Evolutionary conservation across 164 flowering plant genomes (phyloP).

Genomic region (Annona cherimola): DNA sequence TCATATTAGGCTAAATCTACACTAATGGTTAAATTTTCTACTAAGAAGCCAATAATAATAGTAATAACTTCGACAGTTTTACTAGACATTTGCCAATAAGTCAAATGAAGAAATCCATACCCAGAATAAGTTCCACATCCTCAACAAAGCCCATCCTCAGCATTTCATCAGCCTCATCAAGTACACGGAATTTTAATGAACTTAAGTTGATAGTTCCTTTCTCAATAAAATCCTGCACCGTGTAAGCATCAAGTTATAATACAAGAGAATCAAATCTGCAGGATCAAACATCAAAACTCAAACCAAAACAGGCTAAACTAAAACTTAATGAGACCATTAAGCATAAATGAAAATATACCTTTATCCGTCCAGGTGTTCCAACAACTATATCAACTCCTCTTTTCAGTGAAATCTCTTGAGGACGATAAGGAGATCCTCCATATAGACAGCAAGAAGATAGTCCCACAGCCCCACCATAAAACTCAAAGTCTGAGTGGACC

Average conservation of each 20-base stretch:
- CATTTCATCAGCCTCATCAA: conserved; percentile 99
- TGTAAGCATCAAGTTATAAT: conserved; percentile 3
- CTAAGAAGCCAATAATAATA: neutral
- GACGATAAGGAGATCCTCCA: conserved; percentile 62
- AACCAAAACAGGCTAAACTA: neutral
- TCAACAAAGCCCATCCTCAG: conserved; percentile 95
- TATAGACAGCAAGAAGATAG: conserved; percentile 65
- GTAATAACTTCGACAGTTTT: neutral
- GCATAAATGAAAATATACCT: conserved; percentile 34
- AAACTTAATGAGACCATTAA: neutral
- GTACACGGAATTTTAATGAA: conserved; percentile 73
- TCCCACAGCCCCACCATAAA: conserved; percentile 77
- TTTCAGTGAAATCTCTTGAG: conserved; percentile 58
- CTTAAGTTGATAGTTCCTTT: conserved; percentile 68
- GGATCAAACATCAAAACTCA: neutral
- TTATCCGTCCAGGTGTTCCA: conserved; percentile 94
- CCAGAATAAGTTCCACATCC: conserved; percentile 92
- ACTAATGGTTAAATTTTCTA: neutral
- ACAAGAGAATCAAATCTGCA: neutral
- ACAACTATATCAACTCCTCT: conserved; percentile 89
- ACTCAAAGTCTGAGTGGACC: conserved; percentile 77
- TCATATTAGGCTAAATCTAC: too few relatives aligned
- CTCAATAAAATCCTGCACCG: conserved; percentile 77
- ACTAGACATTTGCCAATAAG: neutral
- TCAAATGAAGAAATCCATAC: conserved; percentile 26